A percentile compares a stretch with the other conserved stretches of the same genome.
These are phyloP conservation scores for Aspergillus caelatus DNA, from an alignment of 2,329 filamentous ascomycete species.

Conservation along the genomic window DNA sequence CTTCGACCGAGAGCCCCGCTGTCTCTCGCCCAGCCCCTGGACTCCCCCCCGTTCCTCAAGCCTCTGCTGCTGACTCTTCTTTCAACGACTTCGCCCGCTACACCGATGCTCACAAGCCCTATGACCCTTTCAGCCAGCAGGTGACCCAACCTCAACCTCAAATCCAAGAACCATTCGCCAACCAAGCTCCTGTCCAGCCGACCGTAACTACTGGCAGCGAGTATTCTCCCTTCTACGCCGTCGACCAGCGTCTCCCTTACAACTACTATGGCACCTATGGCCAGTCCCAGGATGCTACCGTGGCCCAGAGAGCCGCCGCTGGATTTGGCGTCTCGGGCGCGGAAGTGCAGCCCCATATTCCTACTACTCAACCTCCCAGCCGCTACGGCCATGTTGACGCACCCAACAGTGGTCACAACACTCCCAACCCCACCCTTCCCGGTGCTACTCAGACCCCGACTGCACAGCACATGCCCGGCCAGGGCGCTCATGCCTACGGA, in stretches of 20 bases:
- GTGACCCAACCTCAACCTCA: constrained; percentile 65
- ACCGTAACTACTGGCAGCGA: constrained; percentile 65
- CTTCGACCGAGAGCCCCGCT: constrained; percentile 41
- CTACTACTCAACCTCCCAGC: constrained; percentile 75
- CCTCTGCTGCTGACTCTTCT: constrained; percentile 51
- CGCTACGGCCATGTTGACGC: constrained; percentile 70
- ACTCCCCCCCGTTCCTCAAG: constrained; percentile 62
- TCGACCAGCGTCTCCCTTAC: constrained; percentile 75
- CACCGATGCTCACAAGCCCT: constrained; percentile 72
- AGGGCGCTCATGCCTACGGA: constrained; percentile 58
- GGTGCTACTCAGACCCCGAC: constrained; percentile 58
- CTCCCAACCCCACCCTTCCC: constrained; percentile 75
- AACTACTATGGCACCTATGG: constrained; percentile 68
- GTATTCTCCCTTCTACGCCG: constrained; percentile 83
- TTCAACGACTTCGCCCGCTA: constrained; percentile 57
- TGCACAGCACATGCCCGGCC: constrained; percentile 56
- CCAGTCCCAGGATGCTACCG: constrained; percentile 73
- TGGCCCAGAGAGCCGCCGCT: constrained; percentile 73
- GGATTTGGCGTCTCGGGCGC: constrained; percentile 68
- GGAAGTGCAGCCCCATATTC: constrained; percentile 61
- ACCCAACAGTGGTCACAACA: constrained; percentile 86
- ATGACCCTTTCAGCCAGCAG: constrained; percentile 84
- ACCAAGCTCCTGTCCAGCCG: constrained; percentile 61
- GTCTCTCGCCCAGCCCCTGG: constrained; percentile 64
- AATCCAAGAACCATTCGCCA: constrained; percentile 59